Evolutionary conservation across 805 yeast genomes (phyloP), one percentile per base, ranked within the genome.

Genomic region (Dipodascus geniculatus): DNA sequence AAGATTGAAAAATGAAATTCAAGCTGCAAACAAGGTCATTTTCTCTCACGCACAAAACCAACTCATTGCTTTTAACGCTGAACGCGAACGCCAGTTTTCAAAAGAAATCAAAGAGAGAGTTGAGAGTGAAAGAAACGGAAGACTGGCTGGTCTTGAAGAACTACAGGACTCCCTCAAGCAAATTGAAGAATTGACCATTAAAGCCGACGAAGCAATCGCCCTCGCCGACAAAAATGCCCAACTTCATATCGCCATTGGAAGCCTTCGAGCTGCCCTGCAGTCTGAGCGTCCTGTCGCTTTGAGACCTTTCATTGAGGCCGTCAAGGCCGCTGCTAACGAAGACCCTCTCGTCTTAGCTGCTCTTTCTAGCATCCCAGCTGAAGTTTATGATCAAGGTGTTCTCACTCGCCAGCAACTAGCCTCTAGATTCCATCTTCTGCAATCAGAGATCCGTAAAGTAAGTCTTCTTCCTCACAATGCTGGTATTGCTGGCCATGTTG

Each of bases 391-490:
- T 42, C 67, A 71, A 23, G 86, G 95, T 42, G 80, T 91, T 23
- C 74, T 90, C 58, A 81, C 95, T 14, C 81, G 79, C 58, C 78
- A 88, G 23, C 96, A 89, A 70, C 74, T 89, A 49, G 76, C 84
- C 57, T 75, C 85, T 44, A 81, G 95, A 63, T 87, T 96, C 87
- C 79, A 81, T 58, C 72, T 82, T 53, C 75, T 93, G 56, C 82
- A 78, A 22, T 93, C 95, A 16, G 96, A 91, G 71, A 79, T 93
- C 65, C 83, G 96, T 68, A 80, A 88, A 28, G 90, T 95, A 4
- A 82, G 96, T 2, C 72, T 93, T 61, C 78, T 90, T 57, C 97
- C 98, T 53, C 95, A 95, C 61, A 87, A 91, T 64, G 96, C 99
- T 23, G 99, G 99, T 64, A 78, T 93, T 53, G 78, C 91, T 61